Conservation (phyloP, 2,329 filamentous ascomycete genomes). For the Colletotrichum sp. region DNA sequence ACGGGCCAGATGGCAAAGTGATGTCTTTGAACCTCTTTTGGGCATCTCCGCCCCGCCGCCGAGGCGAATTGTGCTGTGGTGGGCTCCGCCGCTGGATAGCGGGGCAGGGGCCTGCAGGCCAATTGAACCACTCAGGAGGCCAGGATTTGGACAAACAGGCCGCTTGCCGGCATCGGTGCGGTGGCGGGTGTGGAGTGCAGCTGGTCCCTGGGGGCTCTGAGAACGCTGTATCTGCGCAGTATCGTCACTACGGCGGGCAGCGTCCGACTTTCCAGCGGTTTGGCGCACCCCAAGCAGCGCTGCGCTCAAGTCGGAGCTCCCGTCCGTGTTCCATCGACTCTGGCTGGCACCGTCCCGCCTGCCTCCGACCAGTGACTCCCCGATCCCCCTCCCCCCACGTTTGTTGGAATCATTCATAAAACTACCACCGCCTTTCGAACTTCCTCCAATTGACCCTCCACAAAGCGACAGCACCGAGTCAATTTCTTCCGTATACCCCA, state of each 20-base stretch:
- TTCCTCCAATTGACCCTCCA: background rate
- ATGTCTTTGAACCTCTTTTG: slow-evolving; percentile 7
- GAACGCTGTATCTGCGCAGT: background rate
- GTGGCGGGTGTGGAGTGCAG: slow-evolving; percentile 1
- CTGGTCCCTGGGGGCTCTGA: background rate
- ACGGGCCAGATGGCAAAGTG: background rate
- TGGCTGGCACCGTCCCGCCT: background rate
- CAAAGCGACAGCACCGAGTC: background rate
- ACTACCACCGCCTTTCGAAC: background rate
- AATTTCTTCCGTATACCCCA: background rate
- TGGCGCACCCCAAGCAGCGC: background rate
- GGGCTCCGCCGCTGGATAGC: background rate
- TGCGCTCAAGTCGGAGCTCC: slow-evolving; percentile 1
- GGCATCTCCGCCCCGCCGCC: slow-evolving; percentile 20
- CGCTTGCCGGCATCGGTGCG: background rate
- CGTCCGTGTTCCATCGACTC: background rate
- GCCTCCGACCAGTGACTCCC: background rate
- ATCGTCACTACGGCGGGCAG: background rate
- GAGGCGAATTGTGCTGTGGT: background rate
- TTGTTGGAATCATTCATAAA: slow-evolving; percentile 7
- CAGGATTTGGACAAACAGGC: background rate
- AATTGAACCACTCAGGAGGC: background rate
- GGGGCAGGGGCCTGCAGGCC: background rate
- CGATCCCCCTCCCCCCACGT: background rate
- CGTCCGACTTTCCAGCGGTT: background rate